Percentiles rank a stretch among this genome's conserved stretches.
phyloP scores from a whole-genome alignment of 768 basidiomycete species.

The Mrakia blollopis region DNA sequence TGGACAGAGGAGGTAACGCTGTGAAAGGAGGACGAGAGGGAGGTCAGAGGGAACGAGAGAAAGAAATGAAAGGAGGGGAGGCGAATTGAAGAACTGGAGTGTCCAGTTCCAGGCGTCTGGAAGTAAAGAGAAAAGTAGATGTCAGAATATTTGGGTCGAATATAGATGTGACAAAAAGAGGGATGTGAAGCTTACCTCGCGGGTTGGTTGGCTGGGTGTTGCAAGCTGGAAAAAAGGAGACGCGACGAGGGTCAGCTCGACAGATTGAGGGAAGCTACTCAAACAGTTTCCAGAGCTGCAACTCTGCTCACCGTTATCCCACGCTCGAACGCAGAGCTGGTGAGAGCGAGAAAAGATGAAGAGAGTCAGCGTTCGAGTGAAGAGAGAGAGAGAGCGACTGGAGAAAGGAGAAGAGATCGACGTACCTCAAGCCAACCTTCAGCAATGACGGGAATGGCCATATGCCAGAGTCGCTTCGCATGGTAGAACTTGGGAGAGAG shows the following conservation, averaged over 20 bases:
- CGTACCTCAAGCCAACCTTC: conserved; percentile 49
- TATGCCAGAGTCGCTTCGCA: conserved; percentile 56
- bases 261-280: no score
- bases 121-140: no score
- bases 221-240: conserved; percentile 40
- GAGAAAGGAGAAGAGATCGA: not conserved
- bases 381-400: no score
- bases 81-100: conserved; percentile 40
- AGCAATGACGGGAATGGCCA: conserved; percentile 53
- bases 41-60: no score
- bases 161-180: no score
- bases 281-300: no score
- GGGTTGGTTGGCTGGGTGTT: conserved; percentile 58
- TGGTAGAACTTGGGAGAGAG: conserved; percentile 57
- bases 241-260: no score
- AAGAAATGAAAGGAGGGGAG: no score
- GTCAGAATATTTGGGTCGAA: no score
- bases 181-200: conserved; percentile 37
- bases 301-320: conserved; percentile 51
- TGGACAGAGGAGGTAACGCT: conserved; percentile 54
- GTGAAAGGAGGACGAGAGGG: no score
- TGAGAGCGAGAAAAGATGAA: conserved; percentile 31
- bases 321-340: conserved; percentile 55
- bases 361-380: not conserved
- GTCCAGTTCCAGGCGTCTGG: conserved; percentile 8